phyloP scores from a whole-genome alignment of 371 early-diverging fungal genomes.

The Basidiobolus meristosporus region DNA sequence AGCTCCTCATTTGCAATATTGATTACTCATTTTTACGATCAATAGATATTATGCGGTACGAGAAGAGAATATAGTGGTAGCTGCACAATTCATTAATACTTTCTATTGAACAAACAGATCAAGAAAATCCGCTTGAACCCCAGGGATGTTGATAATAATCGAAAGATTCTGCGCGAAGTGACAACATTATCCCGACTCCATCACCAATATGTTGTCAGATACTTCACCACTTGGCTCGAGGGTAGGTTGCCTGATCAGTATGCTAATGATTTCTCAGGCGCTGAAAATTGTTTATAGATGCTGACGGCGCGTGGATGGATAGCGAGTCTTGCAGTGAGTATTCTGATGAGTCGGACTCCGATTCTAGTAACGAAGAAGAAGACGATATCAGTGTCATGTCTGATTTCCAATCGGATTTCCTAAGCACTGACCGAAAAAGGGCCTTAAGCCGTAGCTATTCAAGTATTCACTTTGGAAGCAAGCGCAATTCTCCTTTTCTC shows the following conservation, averaged over 20 bases:
- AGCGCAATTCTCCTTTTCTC: no score
- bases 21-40: background rate
- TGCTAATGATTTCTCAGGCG: background rate
- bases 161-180: conserved; percentile 78
- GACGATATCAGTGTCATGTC: conserved; percentile 3
- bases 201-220: conserved; percentile 80
- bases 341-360: conserved; percentile 11
- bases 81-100: background rate
- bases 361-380: conserved; percentile 9
- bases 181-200: conserved; percentile 77
- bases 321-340: conserved; percentile 22
- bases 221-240: conserved; percentile 90
- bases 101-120: conserved; percentile 13
- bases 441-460: no score
- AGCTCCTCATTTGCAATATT: background rate
- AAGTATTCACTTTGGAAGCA: no score
- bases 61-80: conserved; percentile 1
- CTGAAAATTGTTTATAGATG: conserved; percentile 8
- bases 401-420: conserved; percentile 5
- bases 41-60: conserved; percentile 5
- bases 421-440: no score
- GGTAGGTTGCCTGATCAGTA: conserved; percentile 11
- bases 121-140: conserved; percentile 68
- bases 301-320: conserved; percentile 15
- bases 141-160: conserved; percentile 48